Evolutionary conservation across 306 rosid genomes (phyloP), one percentile per base, ranked within the genome.

Genomic region (Prunus armeniaca): DNA sequence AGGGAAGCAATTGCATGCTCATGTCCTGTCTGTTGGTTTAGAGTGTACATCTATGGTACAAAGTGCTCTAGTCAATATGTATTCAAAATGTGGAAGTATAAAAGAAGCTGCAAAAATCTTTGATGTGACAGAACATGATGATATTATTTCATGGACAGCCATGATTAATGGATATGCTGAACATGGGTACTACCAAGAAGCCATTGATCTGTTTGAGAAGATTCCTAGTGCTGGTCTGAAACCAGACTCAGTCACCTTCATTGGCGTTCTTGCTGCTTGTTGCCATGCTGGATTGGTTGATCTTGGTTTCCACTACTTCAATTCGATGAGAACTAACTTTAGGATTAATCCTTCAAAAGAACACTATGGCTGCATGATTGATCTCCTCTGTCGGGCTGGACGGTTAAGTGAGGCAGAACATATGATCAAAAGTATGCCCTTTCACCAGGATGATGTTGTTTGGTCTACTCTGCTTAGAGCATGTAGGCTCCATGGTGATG

Each of bases 401-500:
- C 80, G 77, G 51, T 85, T 91, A 78, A 83, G 80, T 68, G 96
- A 88, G 60, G 96, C 92, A 76, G 93, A 88, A 82, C 45, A 22
- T 51, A 82, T 93, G 88, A 87, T 91, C 75, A 83, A 55, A 79
- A 69, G 70, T 73, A 91, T 89, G 90, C 88, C 96, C 45, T 79
- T 82, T 72, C 74, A 70, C 69, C 76, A 15, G 67, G 97, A 93
- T 73, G 96, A 93, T 52, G 89, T 91, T 74, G 93, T 91, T 43
- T 91, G 96, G 96, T 93, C 95, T 82, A 85, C 89, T 78, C 84
- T 93, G 77, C 94, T 91, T 24, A 85, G 96, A 80, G 93, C 97
- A 15, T 82, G 97, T 81, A 79, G 84, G 69, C 83, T 84, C 68
- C 87, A 79, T 15, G 89, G 96, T 45, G 88, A 92, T 74, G 80